Evolutionary conservation across 179 eudicot genomes (phyloP), one percentile per base, ranked within the genome.

Genomic region (Silene coronaria): DNA sequence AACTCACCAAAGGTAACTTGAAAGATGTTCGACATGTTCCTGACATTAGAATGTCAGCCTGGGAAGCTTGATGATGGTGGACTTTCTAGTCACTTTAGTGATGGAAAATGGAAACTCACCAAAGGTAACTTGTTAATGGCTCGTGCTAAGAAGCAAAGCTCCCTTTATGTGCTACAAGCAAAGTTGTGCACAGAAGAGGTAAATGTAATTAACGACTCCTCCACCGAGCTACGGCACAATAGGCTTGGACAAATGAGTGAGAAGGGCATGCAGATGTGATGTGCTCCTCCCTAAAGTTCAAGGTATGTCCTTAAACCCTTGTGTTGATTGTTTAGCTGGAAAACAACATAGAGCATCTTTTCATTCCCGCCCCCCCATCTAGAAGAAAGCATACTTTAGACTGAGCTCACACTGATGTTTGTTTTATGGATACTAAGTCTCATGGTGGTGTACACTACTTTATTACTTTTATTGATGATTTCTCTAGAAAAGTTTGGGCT

Each of bases 1-100:
- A n/a, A n/a, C n/a, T n/a, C n/a, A n/a, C n/a, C n/a, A n/a, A n/a
- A n/a, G n/a, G n/a, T n/a, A n/a, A n/a, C n/a, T 46, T 75, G 11
- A 17, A 46, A 46, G 26, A 75, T 46, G 71, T 75, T 1, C 36
- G 26, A 42, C 69, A 75, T 75, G 28, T 74, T 42, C 76, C 69
- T 1, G 76, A 62, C 7, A 30, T 30, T n/a, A n/a, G n/a, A n/a
- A n/a, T n/a, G n/a, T n/a, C 34, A 30, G 34, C 34, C 34, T n/a
- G 67, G 28, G 30, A 22, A 11, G 75, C 75, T 58, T 9, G 75
- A 58, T 58, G 53, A 72, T 19, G 55, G 19, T 16, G 65, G 46
- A 1, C 21, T 26, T n/a, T 72, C 51, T 4, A n/a, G 65, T 6
- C 65, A 72, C 3, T 58, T 58, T 30, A 17, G 32, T 58, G 75